phyloP scores from a whole-genome alignment of 345 rosid species.

The Melastoma malabathricum region DNA sequence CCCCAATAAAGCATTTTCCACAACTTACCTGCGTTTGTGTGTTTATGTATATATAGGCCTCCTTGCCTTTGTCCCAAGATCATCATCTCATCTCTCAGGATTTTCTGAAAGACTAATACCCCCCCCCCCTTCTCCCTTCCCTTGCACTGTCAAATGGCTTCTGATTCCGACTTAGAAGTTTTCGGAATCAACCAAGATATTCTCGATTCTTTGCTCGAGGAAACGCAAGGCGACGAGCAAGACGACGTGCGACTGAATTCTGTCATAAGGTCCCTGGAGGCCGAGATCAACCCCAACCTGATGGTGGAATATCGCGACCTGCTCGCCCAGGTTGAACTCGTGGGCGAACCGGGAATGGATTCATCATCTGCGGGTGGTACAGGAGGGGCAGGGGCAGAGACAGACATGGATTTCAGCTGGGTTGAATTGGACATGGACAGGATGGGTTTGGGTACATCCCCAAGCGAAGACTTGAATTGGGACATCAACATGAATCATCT shows the following conservation, averaged over 20 bases:
- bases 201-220: slow-evolving; percentile 28
- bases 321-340: background rate
- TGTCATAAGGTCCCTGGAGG: slow-evolving; percentile 36
- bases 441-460: slow-evolving; percentile 12
- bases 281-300: slow-evolving; percentile 25
- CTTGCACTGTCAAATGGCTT: slow-evolving; percentile 14
- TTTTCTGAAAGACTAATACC: too few relatives aligned
- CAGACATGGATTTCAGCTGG: slow-evolving; percentile 9
- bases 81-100: slow-evolving; percentile 1
- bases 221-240: slow-evolving; percentile 18
- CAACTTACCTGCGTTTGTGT: too few relatives aligned
- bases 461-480: slow-evolving; percentile 38
- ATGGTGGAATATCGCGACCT: slow-evolving; percentile 1
- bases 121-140: background rate
- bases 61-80: background rate
- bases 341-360: background rate
- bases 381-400: background rate
- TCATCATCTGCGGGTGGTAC: background rate
- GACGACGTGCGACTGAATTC: slow-evolving; percentile 28
- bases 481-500: slow-evolving; percentile 21
- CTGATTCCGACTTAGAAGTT: slow-evolving; percentile 5
- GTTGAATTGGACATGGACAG: slow-evolving; percentile 10
- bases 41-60: background rate
- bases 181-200: slow-evolving; percentile 17
- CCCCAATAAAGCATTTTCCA: too few relatives aligned